Base-by-base conservation (phyloP, 1,139 yeast species). In the Blastobotrys aristatus region DNA sequence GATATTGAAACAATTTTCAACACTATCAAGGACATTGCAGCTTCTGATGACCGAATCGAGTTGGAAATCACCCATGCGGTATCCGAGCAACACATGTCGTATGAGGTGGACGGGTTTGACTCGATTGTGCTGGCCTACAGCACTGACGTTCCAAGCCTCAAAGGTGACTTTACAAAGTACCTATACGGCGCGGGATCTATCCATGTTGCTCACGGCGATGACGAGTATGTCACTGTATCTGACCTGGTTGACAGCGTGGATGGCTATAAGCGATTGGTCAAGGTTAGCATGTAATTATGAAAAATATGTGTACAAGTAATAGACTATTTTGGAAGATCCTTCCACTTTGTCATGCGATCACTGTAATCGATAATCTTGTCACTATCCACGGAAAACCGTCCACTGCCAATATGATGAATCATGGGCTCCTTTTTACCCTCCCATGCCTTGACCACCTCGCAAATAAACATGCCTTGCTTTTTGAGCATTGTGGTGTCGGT, bases 121-220 rank as follows among this genome's bases (percentile, higher is more conserved):
- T 65, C 72, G 2, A 71, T 75, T 32, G 68, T 73, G 13, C 71
- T 79, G 52, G 77, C 84, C 1, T 82, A 81, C 59, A 73, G 77
- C 29, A 83, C 90, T 0, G 90, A 83, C 57, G 72, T 82, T 46
- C 86, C 87, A 3, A 72, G 77, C 53, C 62, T 81, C 47, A 52
- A 59, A 2, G 68, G 70, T 2, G 54, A 57, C 38, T 64, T 66
- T n/a, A 67, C 68, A 29, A 66, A 79, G 53, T 81, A 77, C 57
- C 65, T 82, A 29, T 83, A 80, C 57, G 90, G 89, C 0, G 86
- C 89, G 1, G 90, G 89, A 1, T 66, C 79, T 1, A 82, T 83
- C 50, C 72, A 71, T 32, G 80, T 79, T 31, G 89, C 89, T 1
- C 89, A 82, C 58, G 75, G 81, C 2, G 83, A 73, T 50, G 51